These are phyloP conservation scores for Heliosperma pusillum DNA, from an alignment of 148 eudicot species.

Conservation along the genomic window DNA sequence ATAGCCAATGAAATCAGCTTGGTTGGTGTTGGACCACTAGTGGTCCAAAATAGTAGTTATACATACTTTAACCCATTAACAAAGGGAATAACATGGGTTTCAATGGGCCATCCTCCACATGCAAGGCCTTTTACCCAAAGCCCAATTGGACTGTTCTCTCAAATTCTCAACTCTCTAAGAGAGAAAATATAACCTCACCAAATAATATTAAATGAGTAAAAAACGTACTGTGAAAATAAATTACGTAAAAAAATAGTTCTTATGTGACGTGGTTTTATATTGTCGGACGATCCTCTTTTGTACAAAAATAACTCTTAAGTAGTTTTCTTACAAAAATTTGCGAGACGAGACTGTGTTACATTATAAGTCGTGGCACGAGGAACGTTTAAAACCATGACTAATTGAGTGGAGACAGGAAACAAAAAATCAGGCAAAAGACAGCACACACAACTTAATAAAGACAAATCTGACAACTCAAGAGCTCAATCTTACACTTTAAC, in stretches of 20 bases:
- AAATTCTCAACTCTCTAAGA: no score
- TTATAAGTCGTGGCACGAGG: no score
- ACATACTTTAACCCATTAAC: neutral
- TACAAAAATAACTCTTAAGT: no score
- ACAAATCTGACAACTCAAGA: conserved; percentile 39
- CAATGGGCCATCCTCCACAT: neutral
- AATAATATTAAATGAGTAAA: no score
- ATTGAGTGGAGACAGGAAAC: conserved; percentile 30
- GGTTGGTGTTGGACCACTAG: neutral
- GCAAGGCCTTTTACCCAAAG: neutral
- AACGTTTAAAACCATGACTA: neutral
- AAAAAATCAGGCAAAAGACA: conserved; percentile 23
- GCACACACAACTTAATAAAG: conserved; percentile 21
- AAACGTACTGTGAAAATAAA: no score
- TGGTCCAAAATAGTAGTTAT: conserved; percentile 2
- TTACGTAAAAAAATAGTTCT: no score
- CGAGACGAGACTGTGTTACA: no score
- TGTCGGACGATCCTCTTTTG: no score
- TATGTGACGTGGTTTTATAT: no score
- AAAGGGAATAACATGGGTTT: neutral
- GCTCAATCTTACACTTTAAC: conserved; percentile 14
- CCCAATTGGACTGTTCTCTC: neutral
- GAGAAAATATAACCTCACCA: no score
- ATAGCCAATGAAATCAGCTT: neutral
- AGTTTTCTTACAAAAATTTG: no score